These are phyloP conservation scores for Citrus reticulata DNA, from an alignment of 345 rosid genomes.

Conservation along the genomic window DNA sequence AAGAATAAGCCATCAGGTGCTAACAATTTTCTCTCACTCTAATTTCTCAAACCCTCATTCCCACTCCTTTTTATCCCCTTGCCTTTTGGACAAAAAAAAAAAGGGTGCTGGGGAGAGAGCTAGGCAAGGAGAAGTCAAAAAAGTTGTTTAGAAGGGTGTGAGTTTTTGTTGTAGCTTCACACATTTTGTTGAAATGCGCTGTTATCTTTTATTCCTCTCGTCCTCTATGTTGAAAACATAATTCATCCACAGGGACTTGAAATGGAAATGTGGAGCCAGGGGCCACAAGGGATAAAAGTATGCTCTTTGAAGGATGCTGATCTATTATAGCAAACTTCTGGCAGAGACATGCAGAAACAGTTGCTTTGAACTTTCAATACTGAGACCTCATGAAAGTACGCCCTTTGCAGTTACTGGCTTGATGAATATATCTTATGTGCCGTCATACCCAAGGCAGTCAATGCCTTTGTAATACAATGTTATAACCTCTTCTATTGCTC, in stretches of 20 bases:
- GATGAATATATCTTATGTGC: not conserved
- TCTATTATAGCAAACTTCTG: not conserved
- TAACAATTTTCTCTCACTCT: constrained; percentile 11
- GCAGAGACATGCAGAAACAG: not conserved
- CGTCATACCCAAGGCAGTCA: not conserved
- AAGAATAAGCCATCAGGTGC: constrained; percentile 75
- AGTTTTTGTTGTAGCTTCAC: not conserved
- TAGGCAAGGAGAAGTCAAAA: not conserved
- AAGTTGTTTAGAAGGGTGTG: not conserved
- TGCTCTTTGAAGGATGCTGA: not conserved
- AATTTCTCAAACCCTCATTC: not conserved
- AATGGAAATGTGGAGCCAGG: not conserved
- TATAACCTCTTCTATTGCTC: not conserved
- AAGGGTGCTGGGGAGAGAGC: not conserved
- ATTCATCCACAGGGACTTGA: constrained; percentile 31
- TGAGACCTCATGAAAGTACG: not conserved
- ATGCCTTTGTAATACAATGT: constrained; percentile 13
- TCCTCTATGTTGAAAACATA: not conserved
- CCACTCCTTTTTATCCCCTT: too few relatives aligned
- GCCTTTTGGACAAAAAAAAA: too few relatives aligned
- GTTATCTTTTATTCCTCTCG: not conserved
- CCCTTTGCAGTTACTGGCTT: not conserved
- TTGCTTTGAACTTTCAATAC: constrained; percentile 5
- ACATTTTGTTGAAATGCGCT: not conserved
- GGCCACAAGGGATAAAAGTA: not conserved